Conservation (phyloP, 306 rosid species). For the Cucumis sativus region Cucumber_9930_V3 NC_026660.2:24637001-24637500, state of each 20-base stretch:
- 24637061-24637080: constrained; percentile 84
- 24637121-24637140: constrained; percentile 62
- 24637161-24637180: constrained; percentile 71
- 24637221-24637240: constrained; percentile 64
- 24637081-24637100: constrained; percentile 48
- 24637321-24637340: constrained; percentile 43
- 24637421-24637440: constrained; percentile 41
- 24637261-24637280: constrained; percentile 79
- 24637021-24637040: constrained; percentile 63
- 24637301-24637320: constrained; percentile 67
- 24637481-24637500: constrained; percentile 43
- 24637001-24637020: constrained; percentile 45
- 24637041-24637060: constrained; percentile 78
- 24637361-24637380: constrained; percentile 30
- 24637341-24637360: constrained; percentile 38
- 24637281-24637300: constrained; percentile 57
- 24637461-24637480: constrained; percentile 75
- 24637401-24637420: constrained; percentile 47
- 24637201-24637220: constrained; percentile 58
- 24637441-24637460: constrained; percentile 51
- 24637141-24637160: constrained; percentile 85
- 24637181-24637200: constrained; percentile 74
- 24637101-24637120: constrained; percentile 78
- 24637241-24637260: constrained; percentile 84
- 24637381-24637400: constrained; percentile 44